phyloP scores from a whole-genome alignment of 345 rosid species.

The Dimocarpus longan region DNA sequence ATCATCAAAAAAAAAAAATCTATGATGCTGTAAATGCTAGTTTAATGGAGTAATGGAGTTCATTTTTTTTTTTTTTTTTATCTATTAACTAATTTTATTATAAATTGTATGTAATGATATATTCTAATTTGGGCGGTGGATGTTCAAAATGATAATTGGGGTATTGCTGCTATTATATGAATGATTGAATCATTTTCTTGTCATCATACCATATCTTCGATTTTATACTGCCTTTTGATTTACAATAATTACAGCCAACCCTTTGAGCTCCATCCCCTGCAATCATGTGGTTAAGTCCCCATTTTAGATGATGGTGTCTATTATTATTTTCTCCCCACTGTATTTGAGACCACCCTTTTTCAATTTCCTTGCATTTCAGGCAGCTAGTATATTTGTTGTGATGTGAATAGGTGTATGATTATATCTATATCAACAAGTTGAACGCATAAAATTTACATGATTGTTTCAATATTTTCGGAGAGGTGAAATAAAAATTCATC shows the following conservation, averaged over 20 bases:
- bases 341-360: not conserved
- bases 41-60: conserved; percentile 20
- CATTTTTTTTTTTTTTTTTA: not conserved
- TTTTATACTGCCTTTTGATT: not conserved
- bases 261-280: not conserved
- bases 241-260: not conserved
- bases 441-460: too few species aligned
- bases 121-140: not conserved
- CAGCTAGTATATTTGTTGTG: too few species aligned
- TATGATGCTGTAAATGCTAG: not conserved
- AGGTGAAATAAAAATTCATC: not conserved
- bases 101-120: not conserved
- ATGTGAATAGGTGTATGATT: too few species aligned
- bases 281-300: conserved; percentile 6
- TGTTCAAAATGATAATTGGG: conserved; percentile 3
- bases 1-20: not conserved
- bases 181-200: conserved; percentile 18
- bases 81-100: not conserved
- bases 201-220: not conserved
- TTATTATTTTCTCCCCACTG: not conserved
- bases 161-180: not conserved
- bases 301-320: not conserved
- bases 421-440: too few species aligned
- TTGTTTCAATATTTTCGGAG: not conserved
- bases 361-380: not conserved